Evolutionary conservation across 768 basidiomycete genomes (phyloP).

Genomic region (Leccinum rimulosum): DNA sequence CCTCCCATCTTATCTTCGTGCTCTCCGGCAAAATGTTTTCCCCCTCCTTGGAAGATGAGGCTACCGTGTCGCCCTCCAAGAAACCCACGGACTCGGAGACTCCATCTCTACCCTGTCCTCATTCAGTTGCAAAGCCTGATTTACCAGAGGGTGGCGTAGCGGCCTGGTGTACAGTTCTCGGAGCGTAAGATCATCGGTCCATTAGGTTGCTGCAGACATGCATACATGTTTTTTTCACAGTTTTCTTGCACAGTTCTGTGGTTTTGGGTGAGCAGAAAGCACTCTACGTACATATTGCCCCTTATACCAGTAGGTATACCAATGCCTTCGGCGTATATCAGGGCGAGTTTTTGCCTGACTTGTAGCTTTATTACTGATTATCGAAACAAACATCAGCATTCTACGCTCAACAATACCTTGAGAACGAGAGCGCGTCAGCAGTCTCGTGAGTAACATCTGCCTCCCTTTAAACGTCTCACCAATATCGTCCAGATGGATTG

Average conservation of each 20-base stretch:
- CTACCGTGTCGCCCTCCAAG: background rate
- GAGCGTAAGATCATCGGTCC: constrained; percentile 17
- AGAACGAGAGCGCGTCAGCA: constrained; percentile 22
- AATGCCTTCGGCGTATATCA: constrained; percentile 30
- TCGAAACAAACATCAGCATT: constrained; percentile 13
- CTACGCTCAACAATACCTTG: constrained; percentile 21
- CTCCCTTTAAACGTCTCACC: background rate
- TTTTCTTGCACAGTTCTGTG: constrained; percentile 27
- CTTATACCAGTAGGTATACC: constrained; percentile 14
- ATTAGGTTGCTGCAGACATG: background rate
- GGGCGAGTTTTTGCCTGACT: constrained; percentile 2
- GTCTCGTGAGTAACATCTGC: constrained; percentile 4
- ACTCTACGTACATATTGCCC: accelerated
- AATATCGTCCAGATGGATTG: constrained; percentile 24
- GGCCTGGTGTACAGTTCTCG: constrained; percentile 27
- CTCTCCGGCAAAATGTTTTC: background rate
- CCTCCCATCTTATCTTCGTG: background rate
- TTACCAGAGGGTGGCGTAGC: constrained; percentile 17
- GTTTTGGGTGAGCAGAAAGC: constrained; percentile 20
- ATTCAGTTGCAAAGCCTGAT: background rate
- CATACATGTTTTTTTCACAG: constrained; percentile 5
- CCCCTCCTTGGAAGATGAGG: background rate
- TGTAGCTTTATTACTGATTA: background rate
- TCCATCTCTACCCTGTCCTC: background rate
- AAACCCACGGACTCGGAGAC: background rate